phyloP scores from a whole-genome alignment of 306 rosid genomes.

The Cicer yamashitae region DNA sequence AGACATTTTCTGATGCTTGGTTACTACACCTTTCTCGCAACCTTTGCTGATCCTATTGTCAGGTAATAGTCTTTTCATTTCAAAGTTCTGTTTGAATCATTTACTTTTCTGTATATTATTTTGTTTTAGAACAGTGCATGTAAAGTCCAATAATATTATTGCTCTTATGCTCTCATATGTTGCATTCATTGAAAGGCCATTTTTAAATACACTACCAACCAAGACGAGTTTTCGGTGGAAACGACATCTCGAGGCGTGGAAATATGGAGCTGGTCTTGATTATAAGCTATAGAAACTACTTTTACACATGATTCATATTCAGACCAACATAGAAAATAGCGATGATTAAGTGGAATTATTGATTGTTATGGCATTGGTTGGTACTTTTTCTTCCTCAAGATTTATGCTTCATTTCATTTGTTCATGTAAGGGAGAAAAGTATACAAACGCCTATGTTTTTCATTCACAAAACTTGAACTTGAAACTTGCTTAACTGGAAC shows the following conservation, averaged over 20 bases:
- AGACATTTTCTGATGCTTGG: slow-evolving; percentile 86
- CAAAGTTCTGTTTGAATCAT: neutral
- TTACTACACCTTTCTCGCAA: slow-evolving; percentile 73
- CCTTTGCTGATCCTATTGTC: slow-evolving; percentile 72
- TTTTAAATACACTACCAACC: slow-evolving; percentile 61
- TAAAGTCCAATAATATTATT: slow-evolving; percentile 5
- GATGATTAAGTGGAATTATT: slow-evolving; percentile 1
- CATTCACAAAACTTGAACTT: no score
- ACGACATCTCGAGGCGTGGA: slow-evolving; percentile 89
- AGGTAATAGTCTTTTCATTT: slow-evolving; percentile 55
- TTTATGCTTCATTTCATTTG: no score
- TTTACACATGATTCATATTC: neutral
- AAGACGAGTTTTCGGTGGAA: slow-evolving; percentile 71
- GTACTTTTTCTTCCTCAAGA: no score
- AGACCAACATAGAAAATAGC: neutral
- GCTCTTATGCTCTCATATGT: slow-evolving; percentile 29
- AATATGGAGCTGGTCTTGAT: slow-evolving; percentile 95
- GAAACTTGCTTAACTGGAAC: no score
- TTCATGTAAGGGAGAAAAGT: no score
- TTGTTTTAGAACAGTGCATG: slow-evolving; percentile 3
- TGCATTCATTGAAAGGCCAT: slow-evolving; percentile 58
- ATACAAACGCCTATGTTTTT: no score
- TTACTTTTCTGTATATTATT: neutral
- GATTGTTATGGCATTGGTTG: neutral
- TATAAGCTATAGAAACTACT: slow-evolving; percentile 54